Evolutionary conservation across 2,329 filamentous ascomycete genomes (phyloP), one percentile per base, ranked within the genome.

Genomic region (Talaromyces albobiverticillius): DNA sequence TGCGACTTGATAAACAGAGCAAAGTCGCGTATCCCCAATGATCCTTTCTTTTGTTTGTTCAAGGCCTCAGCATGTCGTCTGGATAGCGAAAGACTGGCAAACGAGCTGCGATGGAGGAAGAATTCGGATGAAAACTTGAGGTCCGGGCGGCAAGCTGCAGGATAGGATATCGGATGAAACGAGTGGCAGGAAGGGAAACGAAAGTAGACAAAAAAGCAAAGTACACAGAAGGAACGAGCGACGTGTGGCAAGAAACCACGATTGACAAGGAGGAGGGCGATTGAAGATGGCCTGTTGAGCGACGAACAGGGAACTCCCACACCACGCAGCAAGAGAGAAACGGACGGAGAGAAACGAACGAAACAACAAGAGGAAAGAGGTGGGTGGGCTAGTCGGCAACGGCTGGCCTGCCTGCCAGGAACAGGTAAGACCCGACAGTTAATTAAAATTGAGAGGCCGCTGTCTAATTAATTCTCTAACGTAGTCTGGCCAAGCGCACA

Each of bases 231-330:
- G 38, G 38, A 38, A 55, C 55, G 56, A 56, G 34, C 51, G 54
- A 57, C 55, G 40, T 52, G 51, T 54, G 55, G 32, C 31, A 41
- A 10, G 23, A 23, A 38, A 51, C 34, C 46, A 57, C 45, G 61
- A 61, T 61, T 56, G 61, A 63, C 14, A 55, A 59, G 60, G 61
- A 54, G 47, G 51, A n/a, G n/a, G 41, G 60, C 43, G 25, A 46
- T 46, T n/a, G n/a, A n/a, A n/a, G n/a, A n/a, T 29, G 43, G 16
- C 43, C 14, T 16, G 13, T 4, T 16, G 8, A 16, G n/a, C 11
- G 7, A n/a, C 25, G 42, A n/a, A 29, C 26, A 10, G 26, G 10
- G 26, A 29, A 10, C 5, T 5, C 26, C 5, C 26, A 10, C 26
- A 10, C 5, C 5, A 29, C 5, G 26, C 5, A 29, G 10, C 26